Evolutionary conservation across 495 filamentous ascomycete species (phyloP), one percentile per base, ranked within the genome.

Genomic region (Penicillium pulvis): DNA sequence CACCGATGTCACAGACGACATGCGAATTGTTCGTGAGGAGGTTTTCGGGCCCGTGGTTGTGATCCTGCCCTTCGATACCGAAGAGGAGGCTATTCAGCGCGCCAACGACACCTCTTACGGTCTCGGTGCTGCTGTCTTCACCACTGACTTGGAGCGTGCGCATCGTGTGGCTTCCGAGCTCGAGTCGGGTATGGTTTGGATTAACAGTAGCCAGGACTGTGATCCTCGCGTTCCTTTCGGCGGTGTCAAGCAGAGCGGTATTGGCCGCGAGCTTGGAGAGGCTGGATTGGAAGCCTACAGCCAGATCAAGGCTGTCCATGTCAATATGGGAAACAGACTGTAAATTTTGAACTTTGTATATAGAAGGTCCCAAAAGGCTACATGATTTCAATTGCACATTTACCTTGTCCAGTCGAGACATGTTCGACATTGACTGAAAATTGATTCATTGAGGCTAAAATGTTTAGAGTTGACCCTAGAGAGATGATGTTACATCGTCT

Each of bases 111-210:
- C 88, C 0, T 89, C 85, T 0, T 97, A 96, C 62, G 93, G 93
- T 2, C 83, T 98, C 4, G 93, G 90, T n/a, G 85, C 85, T 17
- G 89, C 92, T 0, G 75, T 98, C 0, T 97, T 97, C 67, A 97
- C 90, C 3, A 78, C 82, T 64, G 85, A 97, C 66, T 74, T 97
- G 55, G 83, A 83, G 58, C 83, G 84, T 53, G 91, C 87, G 20
- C 93, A 97, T 75, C 82, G 90, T 23, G 85, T 97, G 2, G 93
- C 93, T 6, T 77, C 84, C 49, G 85, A 85, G 62, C 90, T 98
- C 60, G 90, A 97, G 74, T 83, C 91, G 0, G 94, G 94, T 43
- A 96, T 96, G 92, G 92, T 97, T 17, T 98, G 92, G 92, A 85
- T 98, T 64, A 97, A 97, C 70, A 89, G 85, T 56, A 89, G 85